Conservation (phyloP, 2,329 filamentous ascomycete species). For the Mollisia scopiformis region DNA sequence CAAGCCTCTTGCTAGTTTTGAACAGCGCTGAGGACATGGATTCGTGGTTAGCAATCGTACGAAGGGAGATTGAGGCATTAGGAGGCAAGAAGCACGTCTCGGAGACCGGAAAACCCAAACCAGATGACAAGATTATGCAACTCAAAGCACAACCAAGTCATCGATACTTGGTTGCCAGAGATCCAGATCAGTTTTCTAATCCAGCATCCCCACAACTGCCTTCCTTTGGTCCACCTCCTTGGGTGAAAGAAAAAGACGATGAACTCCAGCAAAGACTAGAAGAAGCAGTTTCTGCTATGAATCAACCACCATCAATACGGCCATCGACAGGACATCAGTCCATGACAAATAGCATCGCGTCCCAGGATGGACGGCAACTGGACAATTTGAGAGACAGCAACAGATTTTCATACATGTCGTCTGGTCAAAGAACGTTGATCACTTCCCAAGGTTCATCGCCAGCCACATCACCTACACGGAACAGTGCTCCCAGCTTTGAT, state of each 20-base stretch:
- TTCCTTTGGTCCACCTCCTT: constrained; percentile 21
- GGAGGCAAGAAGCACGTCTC: constrained; percentile 67
- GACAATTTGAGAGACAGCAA: constrained; percentile 61
- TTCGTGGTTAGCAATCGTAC: constrained; percentile 69
- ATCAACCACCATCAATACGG: constrained; percentile 10
- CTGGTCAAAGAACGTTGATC: constrained; percentile 60
- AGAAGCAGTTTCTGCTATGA: constrained; percentile 18
- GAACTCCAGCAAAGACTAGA: constrained; percentile 21
- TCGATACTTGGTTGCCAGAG: constrained; percentile 29
- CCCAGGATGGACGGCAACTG: constrained; percentile 60
- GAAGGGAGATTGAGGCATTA: constrained; percentile 70
- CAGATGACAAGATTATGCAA: constrained; percentile 40
- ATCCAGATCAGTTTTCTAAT: constrained; percentile 25
- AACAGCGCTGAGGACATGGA: constrained; percentile 77
- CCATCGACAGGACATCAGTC: constrained; percentile 53
- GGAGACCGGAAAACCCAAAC: constrained; percentile 58
- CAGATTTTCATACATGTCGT: constrained; percentile 62
- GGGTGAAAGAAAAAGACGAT: constrained; percentile 22
- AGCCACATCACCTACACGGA: constrained; percentile 56
- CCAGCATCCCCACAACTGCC: constrained; percentile 20
- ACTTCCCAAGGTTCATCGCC: constrained; percentile 63
- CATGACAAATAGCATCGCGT: constrained; percentile 58
- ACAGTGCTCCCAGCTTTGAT: constrained; percentile 47
- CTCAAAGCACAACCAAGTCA: constrained; percentile 32
- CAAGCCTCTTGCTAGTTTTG: constrained; percentile 73